phyloP scores from a whole-genome alignment of 1,284 basidiomycete species.

The Trichosporon sp. region DNA sequence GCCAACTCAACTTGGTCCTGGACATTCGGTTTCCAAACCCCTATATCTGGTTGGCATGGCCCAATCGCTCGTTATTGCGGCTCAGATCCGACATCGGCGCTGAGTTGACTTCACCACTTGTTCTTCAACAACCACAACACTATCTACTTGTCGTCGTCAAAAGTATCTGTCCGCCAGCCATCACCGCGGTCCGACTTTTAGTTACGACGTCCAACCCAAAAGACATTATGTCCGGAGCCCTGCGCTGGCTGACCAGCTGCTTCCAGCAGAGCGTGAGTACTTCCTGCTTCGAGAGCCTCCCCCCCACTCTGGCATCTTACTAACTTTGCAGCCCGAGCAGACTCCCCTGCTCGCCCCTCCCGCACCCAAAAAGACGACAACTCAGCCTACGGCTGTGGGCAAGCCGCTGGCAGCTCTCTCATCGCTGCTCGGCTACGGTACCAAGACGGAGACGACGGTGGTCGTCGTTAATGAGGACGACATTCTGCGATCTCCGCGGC shows the following conservation, averaged over 20 bases:
- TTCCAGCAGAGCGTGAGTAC: neutral
- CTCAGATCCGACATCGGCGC: neutral
- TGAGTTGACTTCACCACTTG: neutral
- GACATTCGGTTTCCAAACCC: neutral
- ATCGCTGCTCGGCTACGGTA: neutral
- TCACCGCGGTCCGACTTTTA: neutral
- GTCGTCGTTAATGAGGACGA: neutral
- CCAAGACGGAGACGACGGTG: neutral
- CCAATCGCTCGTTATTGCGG: neutral
- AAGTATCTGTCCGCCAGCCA: neutral
- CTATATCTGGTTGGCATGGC: neutral
- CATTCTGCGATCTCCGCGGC: neutral
- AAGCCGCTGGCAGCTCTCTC: neutral
- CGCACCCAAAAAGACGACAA: neutral
- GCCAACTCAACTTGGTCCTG: constrained; percentile 3
- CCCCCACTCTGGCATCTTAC: neutral
- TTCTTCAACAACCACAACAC: neutral
- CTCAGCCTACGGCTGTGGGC: neutral
- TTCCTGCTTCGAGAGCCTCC: neutral
- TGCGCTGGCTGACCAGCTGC: neutral
- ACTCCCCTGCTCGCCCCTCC: neutral
- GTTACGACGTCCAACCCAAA: neutral
- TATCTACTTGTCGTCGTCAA: neutral
- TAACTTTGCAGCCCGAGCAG: neutral
- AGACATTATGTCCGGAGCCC: neutral